Conservation (phyloP, 345 rosid species). For the Pistacia integerrima region DNA sequence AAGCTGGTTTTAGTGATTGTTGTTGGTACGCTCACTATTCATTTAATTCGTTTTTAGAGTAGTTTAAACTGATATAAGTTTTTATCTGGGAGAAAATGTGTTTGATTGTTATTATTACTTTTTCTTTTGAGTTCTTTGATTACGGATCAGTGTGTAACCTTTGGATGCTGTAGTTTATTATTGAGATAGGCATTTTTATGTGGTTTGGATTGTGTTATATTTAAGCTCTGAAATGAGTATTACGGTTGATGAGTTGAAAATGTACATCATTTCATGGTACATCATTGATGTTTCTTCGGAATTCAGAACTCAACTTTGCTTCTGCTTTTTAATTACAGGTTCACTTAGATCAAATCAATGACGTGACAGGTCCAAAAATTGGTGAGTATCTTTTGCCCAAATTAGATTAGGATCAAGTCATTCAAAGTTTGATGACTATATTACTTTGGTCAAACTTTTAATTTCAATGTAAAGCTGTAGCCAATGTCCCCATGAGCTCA, state of each 20-base stretch:
- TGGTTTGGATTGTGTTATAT: neutral
- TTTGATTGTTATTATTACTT: no score
- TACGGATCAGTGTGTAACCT: neutral
- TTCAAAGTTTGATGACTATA: neutral
- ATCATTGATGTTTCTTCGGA: neutral
- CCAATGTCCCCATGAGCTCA: neutral
- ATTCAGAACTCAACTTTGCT: neutral
- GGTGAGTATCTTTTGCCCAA: constrained; percentile 41
- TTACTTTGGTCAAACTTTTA: neutral
- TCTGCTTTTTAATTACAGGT: constrained; percentile 45
- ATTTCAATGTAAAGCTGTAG: constrained; percentile 1
- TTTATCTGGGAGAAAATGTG: neutral
- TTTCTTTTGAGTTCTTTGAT: neutral
- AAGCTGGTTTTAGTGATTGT: neutral
- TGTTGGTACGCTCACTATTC: neutral
- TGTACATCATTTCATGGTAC: no score
- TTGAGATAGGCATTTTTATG: neutral
- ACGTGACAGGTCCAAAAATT: constrained; percentile 55
- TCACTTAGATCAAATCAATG: constrained; percentile 66
- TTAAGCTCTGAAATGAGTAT: neutral
- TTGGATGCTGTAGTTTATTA: neutral
- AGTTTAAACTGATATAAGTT: neutral
- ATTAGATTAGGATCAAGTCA: neutral
- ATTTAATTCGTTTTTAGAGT: neutral
- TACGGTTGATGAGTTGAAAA: neutral